A percentile compares a stretch with the other conserved stretches of the same genome.
Evolutionary conservation across 768 basidiomycete species (phyloP).

Genomic region (Pholiota molesta): DNA sequence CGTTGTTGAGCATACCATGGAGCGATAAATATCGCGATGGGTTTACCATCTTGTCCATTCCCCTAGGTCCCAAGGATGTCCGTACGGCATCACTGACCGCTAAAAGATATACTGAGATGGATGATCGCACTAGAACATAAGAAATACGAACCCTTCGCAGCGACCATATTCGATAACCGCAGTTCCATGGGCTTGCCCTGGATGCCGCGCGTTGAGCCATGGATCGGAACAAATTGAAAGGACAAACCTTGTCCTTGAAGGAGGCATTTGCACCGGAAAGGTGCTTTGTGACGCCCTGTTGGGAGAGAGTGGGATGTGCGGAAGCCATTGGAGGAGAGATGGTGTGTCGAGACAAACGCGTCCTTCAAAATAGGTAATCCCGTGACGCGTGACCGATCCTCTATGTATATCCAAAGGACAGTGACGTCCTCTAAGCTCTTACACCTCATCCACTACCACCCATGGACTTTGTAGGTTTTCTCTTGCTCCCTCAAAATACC

Average conservation of each 20-base stretch:
- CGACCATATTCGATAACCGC: slow-evolving; percentile 95
- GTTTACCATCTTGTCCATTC: slow-evolving; percentile 99
- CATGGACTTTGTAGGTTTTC: slow-evolving; percentile 49
- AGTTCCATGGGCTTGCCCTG: slow-evolving; percentile 99
- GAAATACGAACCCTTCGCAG: slow-evolving; percentile 79
- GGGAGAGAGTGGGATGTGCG: slow-evolving; percentile 34
- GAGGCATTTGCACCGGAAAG: slow-evolving; percentile 68
- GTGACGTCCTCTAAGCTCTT: slow-evolving; percentile 16
- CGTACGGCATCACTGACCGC: slow-evolving; percentile 98
- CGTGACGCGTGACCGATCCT: slow-evolving; percentile 38
- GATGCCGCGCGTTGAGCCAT: slow-evolving; percentile 28
- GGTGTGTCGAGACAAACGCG: slow-evolving; percentile 26
- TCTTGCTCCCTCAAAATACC: slow-evolving; percentile 9
- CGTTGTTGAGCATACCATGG: slow-evolving; percentile 11
- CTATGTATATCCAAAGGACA: too few relatives aligned
- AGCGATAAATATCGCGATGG: slow-evolving; percentile 11
- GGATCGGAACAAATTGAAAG: slow-evolving; percentile 7
- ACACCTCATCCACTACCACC: slow-evolving; percentile 14
- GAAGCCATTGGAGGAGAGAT: slow-evolving; percentile 35
- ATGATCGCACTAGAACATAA: slow-evolving; percentile 7
- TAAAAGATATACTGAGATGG: slow-evolving; percentile 33
- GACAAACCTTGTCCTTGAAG: slow-evolving; percentile 82
- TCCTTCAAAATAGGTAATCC: slow-evolving; percentile 29
- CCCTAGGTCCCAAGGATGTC: slow-evolving; percentile 93
- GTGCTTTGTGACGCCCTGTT: slow-evolving; percentile 45